phyloP scores from a whole-genome alignment of 78 protist species.

The Diacronema lutheri region DNA sequence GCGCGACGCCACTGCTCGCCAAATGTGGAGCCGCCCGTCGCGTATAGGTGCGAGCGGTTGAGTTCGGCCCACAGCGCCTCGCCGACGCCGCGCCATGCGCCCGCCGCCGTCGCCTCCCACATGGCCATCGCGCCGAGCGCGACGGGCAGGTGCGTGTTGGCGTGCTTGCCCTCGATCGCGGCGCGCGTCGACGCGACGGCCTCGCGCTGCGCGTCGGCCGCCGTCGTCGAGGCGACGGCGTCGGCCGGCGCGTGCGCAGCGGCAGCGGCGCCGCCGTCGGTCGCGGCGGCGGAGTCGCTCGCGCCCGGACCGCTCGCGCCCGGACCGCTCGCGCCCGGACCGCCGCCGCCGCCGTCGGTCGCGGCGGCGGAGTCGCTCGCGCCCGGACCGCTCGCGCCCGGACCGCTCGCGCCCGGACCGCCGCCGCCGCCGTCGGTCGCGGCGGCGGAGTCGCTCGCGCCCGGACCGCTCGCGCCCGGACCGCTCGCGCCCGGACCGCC shows the following conservation, averaged over 20 bases:
- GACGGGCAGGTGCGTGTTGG: slow-evolving; percentile 7
- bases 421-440: too few relatives aligned
- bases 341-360: neutral
- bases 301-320: too few relatives aligned
- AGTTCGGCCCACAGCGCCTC: neutral
- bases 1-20: neutral
- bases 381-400: too few relatives aligned
- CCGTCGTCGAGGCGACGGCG: too few relatives aligned
- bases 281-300: neutral
- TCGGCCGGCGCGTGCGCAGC: too few relatives aligned
- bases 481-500: too few relatives aligned
- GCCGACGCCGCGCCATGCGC: neutral
- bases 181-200: neutral
- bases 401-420: too few relatives aligned
- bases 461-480: too few relatives aligned
- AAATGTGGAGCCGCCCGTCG: neutral
- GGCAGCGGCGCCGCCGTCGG: too few relatives aligned
- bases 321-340: too few relatives aligned
- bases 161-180: slow-evolving; percentile 6
- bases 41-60: neutral
- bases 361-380: neutral
- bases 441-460: too few relatives aligned
- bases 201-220: neutral
- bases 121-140: neutral
- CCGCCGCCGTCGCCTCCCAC: neutral